Percentiles rank a stretch among this genome's conserved stretches.
These are phyloP conservation scores for Dichotomopilus funicola DNA, from an alignment of 2,329 filamentous ascomycete species.

Conservation along the genomic window DNA sequence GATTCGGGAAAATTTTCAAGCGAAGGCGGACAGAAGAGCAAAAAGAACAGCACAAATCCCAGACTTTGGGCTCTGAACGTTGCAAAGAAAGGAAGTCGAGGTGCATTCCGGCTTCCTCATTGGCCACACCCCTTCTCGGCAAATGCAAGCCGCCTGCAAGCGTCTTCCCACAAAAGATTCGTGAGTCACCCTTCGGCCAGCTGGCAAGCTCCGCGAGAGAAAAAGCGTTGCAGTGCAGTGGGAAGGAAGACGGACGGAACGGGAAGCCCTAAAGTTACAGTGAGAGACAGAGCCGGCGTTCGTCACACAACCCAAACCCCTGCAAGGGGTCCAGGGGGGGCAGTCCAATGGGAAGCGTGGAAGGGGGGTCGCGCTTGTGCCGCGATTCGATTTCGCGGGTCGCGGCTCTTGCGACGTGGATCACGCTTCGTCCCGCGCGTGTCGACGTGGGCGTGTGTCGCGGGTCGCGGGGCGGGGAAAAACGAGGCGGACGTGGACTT, in stretches of 20 bases:
- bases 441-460: constrained; percentile 8
- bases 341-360: constrained; percentile 10
- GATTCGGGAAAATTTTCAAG: constrained; percentile 1
- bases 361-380: constrained; percentile 12
- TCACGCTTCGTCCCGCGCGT: constrained; percentile 12
- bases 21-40: constrained; percentile 8
- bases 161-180: constrained; percentile 16
- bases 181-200: constrained; percentile 31
- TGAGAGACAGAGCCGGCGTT: too few relatives aligned
- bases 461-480: constrained; percentile 7
- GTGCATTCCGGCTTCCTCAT: constrained; percentile 16
- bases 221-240: constrained; percentile 3
- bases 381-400: constrained; percentile 10
- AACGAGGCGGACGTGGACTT: not conserved
- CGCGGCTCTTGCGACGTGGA: constrained; percentile 18
- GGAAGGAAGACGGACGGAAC: too few relatives aligned
- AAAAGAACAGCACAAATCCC: too few relatives aligned
- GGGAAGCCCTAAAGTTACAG: too few relatives aligned
- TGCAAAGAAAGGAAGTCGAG: constrained; percentile 21
- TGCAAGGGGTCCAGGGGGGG: too few relatives aligned
- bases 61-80: constrained; percentile 11
- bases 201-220: constrained; percentile 20
- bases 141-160: constrained; percentile 22
- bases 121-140: constrained; percentile 12
- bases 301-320: too few relatives aligned